Evolutionary conservation across 2,329 filamentous ascomycete genomes (phyloP), one percentile per base, ranked within the genome.

Genomic region (Paecilomyces dactylethromorphus): DNA sequence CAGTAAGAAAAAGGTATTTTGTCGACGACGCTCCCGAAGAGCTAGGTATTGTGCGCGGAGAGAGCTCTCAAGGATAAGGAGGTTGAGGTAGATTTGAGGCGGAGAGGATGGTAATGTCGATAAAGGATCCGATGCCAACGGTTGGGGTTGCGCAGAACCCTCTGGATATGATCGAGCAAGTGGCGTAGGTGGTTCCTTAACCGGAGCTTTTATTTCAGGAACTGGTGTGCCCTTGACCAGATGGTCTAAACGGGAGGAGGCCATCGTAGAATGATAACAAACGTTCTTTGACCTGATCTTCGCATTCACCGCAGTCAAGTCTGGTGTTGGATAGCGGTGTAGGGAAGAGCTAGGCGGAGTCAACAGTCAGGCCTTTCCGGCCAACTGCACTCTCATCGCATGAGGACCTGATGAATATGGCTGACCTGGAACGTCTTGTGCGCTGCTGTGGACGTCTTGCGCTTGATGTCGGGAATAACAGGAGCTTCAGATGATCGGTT

Each of bases 21-120:
- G 91, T 15, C 94, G 88, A 54, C 92, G 85, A 50, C 94, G 88
- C 53, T 92, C 90, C 60, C 93, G 90, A 52, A 97, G 83, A 62
- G 92, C 90, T 58, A 99, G 86, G 76, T 95, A 97, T 69, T 99
- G 94, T 24, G 91, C 88, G 64, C 94, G 91, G 35, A 99, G 81
- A 4, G 92, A 96, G 54, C 91, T 92, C 75, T 99, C 94, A 74
- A 99, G 90, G 68, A 99, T 95, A 60, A 99, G 84, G 24, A 99
- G 88, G 76, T 99, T 99, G 68, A 99, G 87, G 78, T 99, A 99
- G 71, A 99, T 97, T 81, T 96, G 94, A 57, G 91, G 91, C 53
- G 92, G 92, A 15, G 91, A 91, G 70, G 90, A 93, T n/a, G 92
- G 92, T 15, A 93, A 86, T 62, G 88, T 86, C 67, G 87, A 87